A percentile compares a stretch with the other conserved stretches of the same genome.
phyloP scores from a whole-genome alignment of 164 flowering plant genomes.

The Echeveria elegans region DNA sequence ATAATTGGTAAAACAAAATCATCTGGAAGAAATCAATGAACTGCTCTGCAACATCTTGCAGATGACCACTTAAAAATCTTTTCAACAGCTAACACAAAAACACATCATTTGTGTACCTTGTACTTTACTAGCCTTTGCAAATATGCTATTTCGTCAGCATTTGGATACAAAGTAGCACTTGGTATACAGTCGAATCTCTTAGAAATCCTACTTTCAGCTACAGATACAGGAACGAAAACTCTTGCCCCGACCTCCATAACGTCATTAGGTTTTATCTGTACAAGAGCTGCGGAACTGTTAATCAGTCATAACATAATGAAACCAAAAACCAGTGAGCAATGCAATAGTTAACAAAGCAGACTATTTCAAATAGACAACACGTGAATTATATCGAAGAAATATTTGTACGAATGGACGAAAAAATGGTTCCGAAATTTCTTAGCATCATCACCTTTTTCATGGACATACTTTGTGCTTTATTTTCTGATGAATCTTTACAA shows the following conservation, averaged over 20 bases:
- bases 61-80: background rate
- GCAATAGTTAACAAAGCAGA: background rate
- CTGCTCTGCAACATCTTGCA: background rate
- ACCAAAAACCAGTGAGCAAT: background rate
- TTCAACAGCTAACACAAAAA: background rate
- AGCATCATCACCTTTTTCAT: constrained; percentile 46
- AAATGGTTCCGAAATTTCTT: background rate
- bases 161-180: constrained; percentile 76
- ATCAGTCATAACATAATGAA: constrained; percentile 15
- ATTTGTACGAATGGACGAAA: background rate
- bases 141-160: constrained; percentile 88
- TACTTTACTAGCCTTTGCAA: constrained; percentile 77
- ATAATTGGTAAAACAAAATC: background rate
- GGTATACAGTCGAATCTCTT: constrained; percentile 81
- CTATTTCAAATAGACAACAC: background rate
- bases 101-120: constrained; percentile 37
- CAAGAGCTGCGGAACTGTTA: constrained; percentile 25
- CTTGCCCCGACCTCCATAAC: constrained; percentile 62
- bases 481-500: constrained; percentile 11
- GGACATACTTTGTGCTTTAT: constrained; percentile 16
- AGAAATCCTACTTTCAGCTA: constrained; percentile 60
- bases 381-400: background rate
- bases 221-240: constrained; percentile 63
- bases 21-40: background rate
- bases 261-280: constrained; percentile 65